Conservation (phyloP, 2,329 filamentous ascomycete species). For the Penicillium sp. region DNA sequence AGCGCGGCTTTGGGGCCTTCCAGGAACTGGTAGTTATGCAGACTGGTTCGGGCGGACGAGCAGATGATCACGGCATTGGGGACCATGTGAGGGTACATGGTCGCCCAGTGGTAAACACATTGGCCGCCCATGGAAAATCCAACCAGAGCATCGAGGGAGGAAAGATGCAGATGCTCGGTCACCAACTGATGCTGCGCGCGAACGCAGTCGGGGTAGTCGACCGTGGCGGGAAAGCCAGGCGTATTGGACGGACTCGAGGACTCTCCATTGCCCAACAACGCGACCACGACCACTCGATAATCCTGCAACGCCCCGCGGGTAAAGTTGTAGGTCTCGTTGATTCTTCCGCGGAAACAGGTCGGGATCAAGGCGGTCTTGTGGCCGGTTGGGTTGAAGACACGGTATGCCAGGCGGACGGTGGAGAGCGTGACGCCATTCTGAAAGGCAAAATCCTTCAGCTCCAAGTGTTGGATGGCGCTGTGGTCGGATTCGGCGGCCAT, state of each 20-base stretch:
- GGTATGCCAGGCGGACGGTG: constrained; percentile 41
- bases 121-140: constrained; percentile 55
- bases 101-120: constrained; percentile 48
- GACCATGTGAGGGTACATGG: constrained; percentile 46
- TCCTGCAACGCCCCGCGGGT: constrained; percentile 40
- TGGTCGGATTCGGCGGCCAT: constrained; percentile 14
- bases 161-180: constrained; percentile 35
- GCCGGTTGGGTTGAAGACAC: constrained; percentile 40
- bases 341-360: constrained; percentile 55
- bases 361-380: constrained; percentile 49
- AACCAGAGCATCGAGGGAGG: constrained; percentile 41
- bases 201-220: constrained; percentile 48
- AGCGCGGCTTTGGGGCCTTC: constrained; percentile 49
- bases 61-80: constrained; percentile 46
- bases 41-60: constrained; percentile 46
- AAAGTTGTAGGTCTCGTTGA: constrained; percentile 52
- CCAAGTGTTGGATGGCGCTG: constrained; percentile 32
- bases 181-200: constrained; percentile 44
- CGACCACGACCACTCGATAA: constrained; percentile 48
- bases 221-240: constrained; percentile 35
- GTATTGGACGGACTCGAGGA: constrained; percentile 50
- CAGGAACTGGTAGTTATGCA: constrained; percentile 50
- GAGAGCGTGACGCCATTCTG: constrained; percentile 34
- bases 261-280: constrained; percentile 51
- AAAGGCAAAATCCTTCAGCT: constrained; percentile 42